A percentile compares a stretch with the other conserved stretches of the same genome.
Evolutionary conservation across 2,329 filamentous ascomycete species (phyloP).

Genomic region (Pseudogymnoascus sp.): DNA sequence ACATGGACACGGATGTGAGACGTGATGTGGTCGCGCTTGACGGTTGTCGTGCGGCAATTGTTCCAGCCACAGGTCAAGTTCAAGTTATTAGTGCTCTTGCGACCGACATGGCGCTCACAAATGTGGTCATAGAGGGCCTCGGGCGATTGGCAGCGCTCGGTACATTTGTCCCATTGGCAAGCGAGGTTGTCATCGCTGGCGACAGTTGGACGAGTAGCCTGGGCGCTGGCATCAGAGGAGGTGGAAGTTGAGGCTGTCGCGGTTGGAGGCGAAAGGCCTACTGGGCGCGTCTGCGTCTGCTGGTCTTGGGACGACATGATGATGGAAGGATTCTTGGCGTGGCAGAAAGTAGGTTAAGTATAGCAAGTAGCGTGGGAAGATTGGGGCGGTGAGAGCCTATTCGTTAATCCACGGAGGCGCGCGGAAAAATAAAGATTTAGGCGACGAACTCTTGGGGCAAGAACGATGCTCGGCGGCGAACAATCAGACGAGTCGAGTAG

Average conservation of each 20-base stretch:
- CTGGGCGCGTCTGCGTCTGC: not conserved
- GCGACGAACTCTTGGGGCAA: not conserved
- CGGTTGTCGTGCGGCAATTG: slow-evolving; percentile 87
- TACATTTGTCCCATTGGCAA: slow-evolving; percentile 34
- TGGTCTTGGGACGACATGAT: slow-evolving; percentile 8
- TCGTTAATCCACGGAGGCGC: not conserved
- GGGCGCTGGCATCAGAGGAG: slow-evolving; percentile 13
- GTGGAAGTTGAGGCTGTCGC: slow-evolving; percentile 12
- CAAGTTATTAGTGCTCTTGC: slow-evolving; percentile 98
- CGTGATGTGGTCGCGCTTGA: slow-evolving; percentile 98
- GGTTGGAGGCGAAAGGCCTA: not conserved
- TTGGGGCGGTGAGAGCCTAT: not conserved
- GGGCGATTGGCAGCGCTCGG: slow-evolving; percentile 31
- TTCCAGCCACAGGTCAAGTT: slow-evolving; percentile 98
- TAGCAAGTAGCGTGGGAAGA: not conserved
- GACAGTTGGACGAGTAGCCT: slow-evolving; percentile 18
- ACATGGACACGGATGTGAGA: slow-evolving; percentile 98
- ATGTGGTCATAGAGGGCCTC: slow-evolving; percentile 65
- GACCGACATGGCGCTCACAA: slow-evolving; percentile 94
- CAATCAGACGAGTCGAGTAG: not conserved
- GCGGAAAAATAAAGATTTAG: not conserved
- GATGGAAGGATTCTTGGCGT: not conserved
- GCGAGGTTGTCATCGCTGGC: slow-evolving; percentile 29
- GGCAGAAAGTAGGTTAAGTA: not conserved
- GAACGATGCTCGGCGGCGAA: not conserved